Conservation (phyloP, 2,329 filamentous ascomycete genomes). For the Phaeosphaeriaceae sp. region DNA sequence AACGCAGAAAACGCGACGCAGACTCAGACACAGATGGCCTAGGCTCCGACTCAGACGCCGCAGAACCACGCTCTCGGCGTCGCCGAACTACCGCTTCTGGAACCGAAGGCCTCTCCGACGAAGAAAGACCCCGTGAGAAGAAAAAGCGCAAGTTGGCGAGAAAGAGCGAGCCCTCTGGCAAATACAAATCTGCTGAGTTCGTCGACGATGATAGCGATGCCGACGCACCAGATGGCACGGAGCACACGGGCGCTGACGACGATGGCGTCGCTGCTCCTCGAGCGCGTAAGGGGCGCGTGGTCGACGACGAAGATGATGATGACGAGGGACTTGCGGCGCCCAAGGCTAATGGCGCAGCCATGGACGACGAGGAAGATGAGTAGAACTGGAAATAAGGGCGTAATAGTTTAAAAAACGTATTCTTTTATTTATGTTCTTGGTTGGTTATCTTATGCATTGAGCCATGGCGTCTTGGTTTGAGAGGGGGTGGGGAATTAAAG, state of each 20-base stretch:
- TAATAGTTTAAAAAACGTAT: too few species aligned
- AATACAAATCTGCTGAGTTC: conserved; percentile 87
- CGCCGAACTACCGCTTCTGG: conserved; percentile 47
- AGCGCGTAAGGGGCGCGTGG: conserved; percentile 38
- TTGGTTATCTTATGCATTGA: too few species aligned
- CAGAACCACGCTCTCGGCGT: conserved; percentile 48
- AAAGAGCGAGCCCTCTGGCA: conserved; percentile 57
- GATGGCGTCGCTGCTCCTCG: conserved; percentile 31
- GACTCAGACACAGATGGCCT: conserved; percentile 55
- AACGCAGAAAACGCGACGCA: conserved; percentile 68
- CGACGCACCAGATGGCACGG: conserved; percentile 30
- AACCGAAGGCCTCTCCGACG: conserved; percentile 59
- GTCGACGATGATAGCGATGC: conserved; percentile 71
- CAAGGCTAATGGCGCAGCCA: conserved; percentile 27
- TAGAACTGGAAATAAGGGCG: conserved; percentile 10
- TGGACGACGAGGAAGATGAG: conserved; percentile 42
- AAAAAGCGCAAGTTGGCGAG: conserved; percentile 67
- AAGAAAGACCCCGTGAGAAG: conserved; percentile 65
- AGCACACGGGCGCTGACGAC: conserved; percentile 25
- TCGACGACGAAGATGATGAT: conserved; percentile 44
- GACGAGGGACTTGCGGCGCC: conserved; percentile 31
- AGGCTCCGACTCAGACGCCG: conserved; percentile 30
- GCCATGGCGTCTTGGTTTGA: too few species aligned
- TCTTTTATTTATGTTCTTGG: too few species aligned
- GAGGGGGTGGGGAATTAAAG: not conserved